Evolutionary conservation across 2,329 filamentous ascomycete species (phyloP).

Genomic region (Drechslerella coelobrocha): DNA sequence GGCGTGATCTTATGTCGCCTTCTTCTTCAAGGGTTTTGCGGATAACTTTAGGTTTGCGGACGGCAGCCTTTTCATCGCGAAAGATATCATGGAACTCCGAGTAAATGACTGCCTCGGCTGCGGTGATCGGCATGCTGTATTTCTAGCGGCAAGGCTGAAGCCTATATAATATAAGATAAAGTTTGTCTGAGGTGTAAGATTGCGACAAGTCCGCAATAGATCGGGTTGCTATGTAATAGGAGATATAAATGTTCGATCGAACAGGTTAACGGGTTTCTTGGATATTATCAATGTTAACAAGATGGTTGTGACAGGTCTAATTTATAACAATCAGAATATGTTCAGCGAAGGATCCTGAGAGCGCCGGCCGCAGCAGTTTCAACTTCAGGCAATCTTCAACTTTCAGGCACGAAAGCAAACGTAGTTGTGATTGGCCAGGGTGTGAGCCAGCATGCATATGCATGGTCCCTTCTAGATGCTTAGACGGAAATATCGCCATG

Average conservation of each 20-base stretch:
- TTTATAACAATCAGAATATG: too few species aligned
- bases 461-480: too few species aligned
- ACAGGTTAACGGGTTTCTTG: too few species aligned
- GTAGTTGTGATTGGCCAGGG: not conserved
- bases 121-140: not conserved
- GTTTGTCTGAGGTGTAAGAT: too few species aligned
- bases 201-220: too few species aligned
- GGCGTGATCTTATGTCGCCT: not conserved
- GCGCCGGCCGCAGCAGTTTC: not conserved
- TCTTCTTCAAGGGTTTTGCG: constrained; percentile 1
- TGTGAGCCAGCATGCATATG: not conserved
- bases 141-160: not conserved
- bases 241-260: too few species aligned
- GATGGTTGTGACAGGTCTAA: too few species aligned
- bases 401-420: not conserved
- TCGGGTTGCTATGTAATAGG: too few species aligned
- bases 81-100: constrained; percentile 18
- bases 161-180: too few species aligned
- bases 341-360: too few species aligned
- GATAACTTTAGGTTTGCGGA: constrained; percentile 2
- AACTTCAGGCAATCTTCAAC: not conserved
- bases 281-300: too few species aligned
- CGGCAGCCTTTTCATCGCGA: not conserved
- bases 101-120: not conserved
- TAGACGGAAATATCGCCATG: too few species aligned